Evolutionary conservation across 768 basidiomycete genomes (phyloP), one percentile per base, ranked within the genome.

Genomic region (Russula olivacea): DNA sequence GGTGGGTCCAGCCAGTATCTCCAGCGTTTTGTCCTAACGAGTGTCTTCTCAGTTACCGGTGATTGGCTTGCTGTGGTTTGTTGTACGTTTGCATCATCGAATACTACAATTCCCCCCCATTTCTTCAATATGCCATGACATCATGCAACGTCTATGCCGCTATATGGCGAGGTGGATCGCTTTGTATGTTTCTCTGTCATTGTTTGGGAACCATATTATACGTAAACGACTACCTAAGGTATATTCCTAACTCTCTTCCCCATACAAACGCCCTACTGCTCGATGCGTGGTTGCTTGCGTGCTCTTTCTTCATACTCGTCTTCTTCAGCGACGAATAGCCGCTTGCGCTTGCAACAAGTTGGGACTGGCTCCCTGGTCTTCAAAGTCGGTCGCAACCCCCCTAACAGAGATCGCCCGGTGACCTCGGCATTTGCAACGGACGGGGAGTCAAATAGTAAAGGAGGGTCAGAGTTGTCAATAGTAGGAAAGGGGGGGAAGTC

Each of bases 21-120:
- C 41, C 19, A 12, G 61, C 19, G 14, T 41, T 23, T 6, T 56
- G 4, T 52, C n/a, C 21, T 45, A 28, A 23, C 34, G 64, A 40
- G 19, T 10, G 9, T 52, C 48, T 38, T 23, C 61, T 45, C 77
- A 92, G 90, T 84, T 92, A 92, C 82, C 89, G 89, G 83, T 89
- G 79, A 83, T 74, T 67, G 71, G 69, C 75, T 58, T 68, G 74
- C 71, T 73, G 74, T 57, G 68, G 53, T 69, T 75, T 11, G n/a
- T 47, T 43, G 70, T 74, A 73, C 73, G 70, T 72, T 72, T 77
- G 74, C 68, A 69, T 72, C 76, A 71, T 77, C 76, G 76, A 81
- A 78, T 80, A 73, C 75, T 74, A 73, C 76, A 68, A 70, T 68
- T 72, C 71, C 74, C 67, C 74, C 70, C 69, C 63, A 71, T 36